Base-by-base conservation (phyloP, 2,329 filamentous ascomycete genomes). In the Fusarium tupiense region DNA sequence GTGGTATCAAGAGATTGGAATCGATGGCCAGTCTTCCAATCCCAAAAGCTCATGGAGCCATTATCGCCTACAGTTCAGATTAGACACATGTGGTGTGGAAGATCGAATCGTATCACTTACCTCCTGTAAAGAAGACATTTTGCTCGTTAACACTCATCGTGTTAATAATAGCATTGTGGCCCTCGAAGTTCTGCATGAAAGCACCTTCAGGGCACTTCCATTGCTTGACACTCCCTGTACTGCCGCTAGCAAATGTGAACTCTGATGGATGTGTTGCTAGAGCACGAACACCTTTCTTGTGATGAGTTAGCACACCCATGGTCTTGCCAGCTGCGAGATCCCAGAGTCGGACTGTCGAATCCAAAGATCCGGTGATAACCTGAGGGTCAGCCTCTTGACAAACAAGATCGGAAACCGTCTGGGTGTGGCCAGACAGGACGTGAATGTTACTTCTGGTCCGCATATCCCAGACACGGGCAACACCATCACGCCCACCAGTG, bases 121-220 rank as follows among this genome's bases (percentile, higher is more conserved):
- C 96, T 64, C 96, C 96, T 6, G 95, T 96, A 83, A 99, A 98
- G 67, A 99, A 84, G 22, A 98, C 94, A 78, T 98, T 96, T 81
- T 98, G 94, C 79, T 97, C 94, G 82, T 99, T 99, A 38, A 96
- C 95, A 49, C 94, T 90, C 52, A 99, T 85, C 0, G 95, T 95
- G 84, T 99, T 99, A 85, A 99, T 96, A 81, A 99, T 97, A 69
- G 94, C 91, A 79, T 98, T 98, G 80, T 98, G 96, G 9, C 96
- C 96, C 49, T 98, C 94, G 79, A 98, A 98, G 81, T 98, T 98
- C 83, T 98, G 95, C 96, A 99, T 99, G 81, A 99, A 98, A 22
- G 94, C 94, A 43, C 96, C 97, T 81, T 98, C 95, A 4, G 97
- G 97, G 76, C 95, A 98, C 83, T 98, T 98, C 96, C 96, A 99